Evolutionary conservation across 306 rosid species (phyloP).

Genomic region (Cicer cuneatum): DNA sequence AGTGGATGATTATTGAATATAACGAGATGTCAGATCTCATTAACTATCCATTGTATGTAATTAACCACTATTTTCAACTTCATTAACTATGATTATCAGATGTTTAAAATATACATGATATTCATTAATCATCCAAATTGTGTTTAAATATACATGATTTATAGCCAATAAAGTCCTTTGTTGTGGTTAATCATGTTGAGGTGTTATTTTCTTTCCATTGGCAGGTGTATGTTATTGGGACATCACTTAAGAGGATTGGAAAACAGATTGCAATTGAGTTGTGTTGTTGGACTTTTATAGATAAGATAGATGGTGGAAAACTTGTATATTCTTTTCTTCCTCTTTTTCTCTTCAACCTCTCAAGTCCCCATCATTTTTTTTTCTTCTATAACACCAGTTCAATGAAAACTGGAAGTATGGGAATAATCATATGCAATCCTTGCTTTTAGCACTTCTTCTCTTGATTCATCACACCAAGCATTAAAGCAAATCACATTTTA

Average conservation of each 20-base stretch:
- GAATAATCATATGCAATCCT: slow-evolving; percentile 40
- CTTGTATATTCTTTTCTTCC: slow-evolving; percentile 67
- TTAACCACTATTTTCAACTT: no score
- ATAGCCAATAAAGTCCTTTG: neutral
- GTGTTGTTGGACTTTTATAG: slow-evolving; percentile 87
- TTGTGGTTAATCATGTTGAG: slow-evolving; percentile 13
- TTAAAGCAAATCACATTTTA: slow-evolving; percentile 28
- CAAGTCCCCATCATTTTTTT: slow-evolving; percentile 3
- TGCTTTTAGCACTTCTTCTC: slow-evolving; percentile 36
- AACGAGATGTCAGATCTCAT: no score
- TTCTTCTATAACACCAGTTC: slow-evolving; percentile 21
- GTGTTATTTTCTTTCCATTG: slow-evolving; percentile 31
- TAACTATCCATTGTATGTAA: no score
- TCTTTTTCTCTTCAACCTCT: slow-evolving; percentile 28
- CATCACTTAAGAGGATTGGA: slow-evolving; percentile 98
- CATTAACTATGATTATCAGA: no score
- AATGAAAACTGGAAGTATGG: slow-evolving; percentile 41
- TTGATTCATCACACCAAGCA: slow-evolving; percentile 42
- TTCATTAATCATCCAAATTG: no score
- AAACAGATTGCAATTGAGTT: slow-evolving; percentile 88
- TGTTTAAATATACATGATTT: neutral
- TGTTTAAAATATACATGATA: no score
- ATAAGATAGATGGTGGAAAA: slow-evolving; percentile 46
- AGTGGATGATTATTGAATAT: no score
- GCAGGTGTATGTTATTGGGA: slow-evolving; percentile 99